A percentile compares a stretch with the other conserved stretches of the same genome.
These are phyloP conservation scores for Monosporascus ibericus DNA, from an alignment of 2,329 filamentous ascomycete genomes.

Conservation along the genomic window DNA sequence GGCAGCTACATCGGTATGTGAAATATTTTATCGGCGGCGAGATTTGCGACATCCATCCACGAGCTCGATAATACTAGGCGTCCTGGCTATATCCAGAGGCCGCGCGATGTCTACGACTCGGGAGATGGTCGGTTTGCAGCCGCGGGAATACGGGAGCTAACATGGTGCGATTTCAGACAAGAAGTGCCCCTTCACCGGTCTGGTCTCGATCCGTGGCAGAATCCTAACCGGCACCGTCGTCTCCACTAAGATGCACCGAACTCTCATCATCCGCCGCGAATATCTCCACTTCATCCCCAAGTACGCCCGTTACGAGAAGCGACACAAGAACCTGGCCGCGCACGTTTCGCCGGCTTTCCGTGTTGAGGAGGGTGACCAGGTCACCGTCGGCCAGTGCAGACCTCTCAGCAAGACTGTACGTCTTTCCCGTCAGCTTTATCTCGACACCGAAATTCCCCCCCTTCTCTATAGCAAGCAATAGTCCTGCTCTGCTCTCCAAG, in stretches of 20 bases:
- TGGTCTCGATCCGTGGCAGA: slow-evolving; percentile 99
- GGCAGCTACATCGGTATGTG: slow-evolving; percentile 97
- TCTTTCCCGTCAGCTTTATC: slow-evolving; percentile 23
- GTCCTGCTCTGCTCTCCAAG: too few species aligned
- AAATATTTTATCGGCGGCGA: slow-evolving; percentile 7
- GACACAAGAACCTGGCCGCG: slow-evolving; percentile 99
- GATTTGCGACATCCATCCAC: neutral
- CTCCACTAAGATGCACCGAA: slow-evolving; percentile 99
- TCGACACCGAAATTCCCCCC: neutral
- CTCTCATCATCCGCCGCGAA: slow-evolving; percentile 97
- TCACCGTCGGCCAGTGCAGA: slow-evolving; percentile 98
- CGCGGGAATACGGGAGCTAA: slow-evolving; percentile 6
- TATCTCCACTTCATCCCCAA: slow-evolving; percentile 99
- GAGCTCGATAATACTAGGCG: neutral
- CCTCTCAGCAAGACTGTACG: slow-evolving; percentile 99
- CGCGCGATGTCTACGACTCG: neutral
- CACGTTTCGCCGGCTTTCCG: slow-evolving; percentile 99
- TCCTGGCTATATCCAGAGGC: neutral
- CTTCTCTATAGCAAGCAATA: neutral
- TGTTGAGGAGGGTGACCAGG: slow-evolving; percentile 99
- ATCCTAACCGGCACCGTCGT: slow-evolving; percentile 99
- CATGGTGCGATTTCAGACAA: slow-evolving; percentile 63
- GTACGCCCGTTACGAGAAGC: slow-evolving; percentile 99
- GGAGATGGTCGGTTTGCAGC: neutral
- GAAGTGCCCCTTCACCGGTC: slow-evolving; percentile 99